Conservation (phyloP, 306 rosid species). For the Oxytropis ochrocephala region DNA sequence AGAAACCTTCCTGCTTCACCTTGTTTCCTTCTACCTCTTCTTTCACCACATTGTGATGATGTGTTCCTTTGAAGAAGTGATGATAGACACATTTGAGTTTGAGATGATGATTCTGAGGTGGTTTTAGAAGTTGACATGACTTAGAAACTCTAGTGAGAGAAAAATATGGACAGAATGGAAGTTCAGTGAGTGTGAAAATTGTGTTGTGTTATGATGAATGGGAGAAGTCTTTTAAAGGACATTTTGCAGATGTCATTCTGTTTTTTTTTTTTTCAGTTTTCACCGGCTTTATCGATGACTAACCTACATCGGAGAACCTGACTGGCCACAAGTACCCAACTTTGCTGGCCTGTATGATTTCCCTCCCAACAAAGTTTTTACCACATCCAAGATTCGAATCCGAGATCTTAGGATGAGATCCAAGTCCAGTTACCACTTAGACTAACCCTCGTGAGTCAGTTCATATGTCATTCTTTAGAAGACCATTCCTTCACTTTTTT, state of each 20-base stretch:
- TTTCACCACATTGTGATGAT: conserved; percentile 59
- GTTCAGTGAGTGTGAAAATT: conserved; percentile 20
- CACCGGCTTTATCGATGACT: no score
- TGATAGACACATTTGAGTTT: conserved; percentile 52
- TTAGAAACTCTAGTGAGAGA: neutral
- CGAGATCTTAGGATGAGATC: no score
- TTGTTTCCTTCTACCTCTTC: conserved; percentile 81
- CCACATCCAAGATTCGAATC: no score
- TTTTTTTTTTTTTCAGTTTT: no score
- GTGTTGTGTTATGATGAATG: conserved; percentile 20
- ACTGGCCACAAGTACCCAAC: no score
- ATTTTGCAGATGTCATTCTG: conserved; percentile 53
- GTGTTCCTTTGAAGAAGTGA: conserved; percentile 62
- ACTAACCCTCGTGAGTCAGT: no score
- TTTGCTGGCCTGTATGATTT: no score
- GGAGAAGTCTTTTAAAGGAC: conserved; percentile 52
- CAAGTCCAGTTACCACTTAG: no score
- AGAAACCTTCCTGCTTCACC: conserved; percentile 91
- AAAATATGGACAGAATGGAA: neutral
- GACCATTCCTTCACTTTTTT: conserved; percentile 34
- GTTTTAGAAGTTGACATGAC: conserved; percentile 76
- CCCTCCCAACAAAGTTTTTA: no score
- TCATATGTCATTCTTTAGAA: conserved; percentile 64
- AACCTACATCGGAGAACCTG: no score
- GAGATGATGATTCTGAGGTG: conserved; percentile 50